Base-by-base conservation (phyloP, 192 early-diverging fungal species). In the Phycomyces nitens region DNA sequence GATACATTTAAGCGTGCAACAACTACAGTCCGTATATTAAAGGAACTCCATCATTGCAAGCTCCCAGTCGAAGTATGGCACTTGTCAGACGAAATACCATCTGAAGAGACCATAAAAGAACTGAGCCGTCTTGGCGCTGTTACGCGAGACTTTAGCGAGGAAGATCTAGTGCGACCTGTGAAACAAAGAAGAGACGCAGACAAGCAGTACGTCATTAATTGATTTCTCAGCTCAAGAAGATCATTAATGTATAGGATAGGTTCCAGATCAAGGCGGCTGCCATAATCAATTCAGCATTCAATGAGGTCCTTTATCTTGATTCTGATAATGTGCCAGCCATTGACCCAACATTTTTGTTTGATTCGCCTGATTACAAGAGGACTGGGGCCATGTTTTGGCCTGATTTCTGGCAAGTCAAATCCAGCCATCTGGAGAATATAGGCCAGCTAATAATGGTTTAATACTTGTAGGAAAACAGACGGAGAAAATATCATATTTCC, bases 311-410 rank as follows among this genome's bases (percentile, higher is more conserved):
- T 26, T 77, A 71, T 23, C 43, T 83, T 0, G 81, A 83, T 53
- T 71, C 76, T 23, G 81, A 83, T 65, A 76, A 77, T 50, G 69
- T 73, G 12, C 61, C 74, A 4, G 58, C 74, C 0, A 24, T 44
- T 23, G 69, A 83, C 56, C 80, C 74, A 1, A 60, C 62, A 12
- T 77, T 62, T 41, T 44, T 83, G 57, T 83, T 83, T 64, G 56
- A 67, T 49, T 67, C 53, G 9, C 21, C 55, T 2, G 64, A 74
- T 41, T 83, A 71, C 56, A 34, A 65, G 39, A 22, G 40, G 29
- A 68, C 52, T 18, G 79, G 79, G 1, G 75, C 79, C 0, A 24
- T 82, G 14, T 82, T 82, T 39, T 82, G 80, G 80, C 79, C 79
- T 1, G 78, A 80, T 55, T 80, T 64, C 52, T 76, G 74, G 70